phyloP scores from a whole-genome alignment of 2,329 filamentous ascomycete species.

The Cytospora piceae region DNA sequence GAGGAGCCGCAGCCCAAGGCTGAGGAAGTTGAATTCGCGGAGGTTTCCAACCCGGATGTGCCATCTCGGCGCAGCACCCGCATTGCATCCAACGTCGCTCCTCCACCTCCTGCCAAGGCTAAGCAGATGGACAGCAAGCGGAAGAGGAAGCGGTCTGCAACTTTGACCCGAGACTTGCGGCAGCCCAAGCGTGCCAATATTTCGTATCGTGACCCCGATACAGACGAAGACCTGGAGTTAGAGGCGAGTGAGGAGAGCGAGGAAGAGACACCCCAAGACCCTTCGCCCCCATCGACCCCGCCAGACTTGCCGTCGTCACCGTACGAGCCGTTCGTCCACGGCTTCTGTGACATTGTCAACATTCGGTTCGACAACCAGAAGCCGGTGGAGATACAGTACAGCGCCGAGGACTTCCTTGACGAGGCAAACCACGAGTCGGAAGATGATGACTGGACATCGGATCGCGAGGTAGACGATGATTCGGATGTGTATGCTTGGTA shows the following conservation, averaged over 20 bases:
- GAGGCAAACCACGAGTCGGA: constrained; percentile 56
- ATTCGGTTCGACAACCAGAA: constrained; percentile 78
- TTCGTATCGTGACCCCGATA: constrained; percentile 29
- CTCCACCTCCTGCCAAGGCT: constrained; percentile 7
- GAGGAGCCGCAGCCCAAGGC: constrained; percentile 7
- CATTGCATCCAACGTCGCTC: constrained; percentile 33
- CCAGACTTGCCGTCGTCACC: constrained; percentile 12
- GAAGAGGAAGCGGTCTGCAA: constrained; percentile 23
- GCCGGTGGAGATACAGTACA: constrained; percentile 67
- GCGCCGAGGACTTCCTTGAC: constrained; percentile 73
- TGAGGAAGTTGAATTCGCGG: constrained; percentile 4
- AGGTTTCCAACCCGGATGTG: not conserved
- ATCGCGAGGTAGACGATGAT: constrained; percentile 59
- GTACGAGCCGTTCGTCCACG: constrained; percentile 56
- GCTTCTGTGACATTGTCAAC: constrained; percentile 71
- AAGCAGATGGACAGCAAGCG: constrained; percentile 12
- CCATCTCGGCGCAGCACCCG: constrained; percentile 38
- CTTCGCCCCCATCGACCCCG: constrained; percentile 17
- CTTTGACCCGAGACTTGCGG: constrained; percentile 24
- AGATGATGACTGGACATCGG: constrained; percentile 56
- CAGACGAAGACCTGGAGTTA: constrained; percentile 29
- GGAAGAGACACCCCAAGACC: constrained; percentile 26
- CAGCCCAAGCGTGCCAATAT: constrained; percentile 21
- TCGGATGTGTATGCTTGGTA: constrained; percentile 46
- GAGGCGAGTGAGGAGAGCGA: constrained; percentile 29